Base-by-base conservation (phyloP, 805 yeast genomes). In the Wickerhamomyces sydowiorum region DNA sequence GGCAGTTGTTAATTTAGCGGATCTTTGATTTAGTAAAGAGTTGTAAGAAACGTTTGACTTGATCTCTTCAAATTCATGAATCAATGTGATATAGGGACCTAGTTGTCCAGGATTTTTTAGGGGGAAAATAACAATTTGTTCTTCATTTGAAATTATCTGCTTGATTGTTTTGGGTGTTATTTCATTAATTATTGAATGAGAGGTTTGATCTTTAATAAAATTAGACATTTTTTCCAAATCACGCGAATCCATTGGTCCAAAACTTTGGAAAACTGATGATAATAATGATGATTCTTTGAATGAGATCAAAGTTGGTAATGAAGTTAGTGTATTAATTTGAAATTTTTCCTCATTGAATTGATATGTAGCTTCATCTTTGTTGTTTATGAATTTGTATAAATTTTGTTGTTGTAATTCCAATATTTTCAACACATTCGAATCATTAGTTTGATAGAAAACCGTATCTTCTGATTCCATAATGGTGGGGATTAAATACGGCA, bases 241-340 rank as follows among this genome's bases (percentile, higher is more conserved):
- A 48, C 93, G 70, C 42, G 75, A 70, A 50, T 83, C 86, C 38
- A 76, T 77, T 7, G 87, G 75, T 0, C 81, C 79, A 60, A 76
- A 78, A 42, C 76, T 78, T 49, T 76, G 84, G 48, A 60, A 81
- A 5, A 80, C 71, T 5, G 65, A 62, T 0, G 86, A 72, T 25
- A 73, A 53, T 42, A 76, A 55, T 13, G 78, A 65, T 40, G 75
- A 73, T 41, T 82, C 82, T 50, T 76, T 81, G 57, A 81, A 74
- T 19, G 82, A 64, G 24, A 79, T 61, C 17, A 85, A 51, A 14
- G 86, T 78, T 2, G 95, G 95, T 28, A 67, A 66, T 7, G 81
- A 69, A 0, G 88, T 70, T 21, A 79, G 57, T 2, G 82, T 67
- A 22, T 76, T 73, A 20, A 83, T 66, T 15, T 68, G 59, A 46